phyloP scores from a whole-genome alignment of 495 filamentous ascomycete species.

The Hyphodiscus hymeniophilus region DNA sequence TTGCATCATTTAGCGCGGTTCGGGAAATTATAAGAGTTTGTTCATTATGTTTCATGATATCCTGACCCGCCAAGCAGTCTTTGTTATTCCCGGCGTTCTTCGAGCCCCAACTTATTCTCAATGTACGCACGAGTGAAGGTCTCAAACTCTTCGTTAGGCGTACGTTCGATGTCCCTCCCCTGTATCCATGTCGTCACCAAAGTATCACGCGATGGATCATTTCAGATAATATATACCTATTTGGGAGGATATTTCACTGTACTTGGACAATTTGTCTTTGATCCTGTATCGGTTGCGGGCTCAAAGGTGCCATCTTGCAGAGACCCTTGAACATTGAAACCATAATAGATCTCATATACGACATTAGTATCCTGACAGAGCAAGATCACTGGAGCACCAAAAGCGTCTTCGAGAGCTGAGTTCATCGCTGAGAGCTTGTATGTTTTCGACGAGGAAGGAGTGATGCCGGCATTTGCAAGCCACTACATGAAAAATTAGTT shows the following conservation, averaged over 20 bases:
- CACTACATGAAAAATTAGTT: constrained; percentile 26
- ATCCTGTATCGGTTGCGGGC: constrained; percentile 48
- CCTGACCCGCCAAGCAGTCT: no score
- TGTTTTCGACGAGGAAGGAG: constrained; percentile 42
- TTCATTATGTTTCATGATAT: no score
- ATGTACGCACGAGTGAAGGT: no score
- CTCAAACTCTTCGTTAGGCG: no score
- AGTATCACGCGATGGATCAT: no score
- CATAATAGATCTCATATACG: constrained; percentile 66
- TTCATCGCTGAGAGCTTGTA: constrained; percentile 51
- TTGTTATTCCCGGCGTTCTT: no score
- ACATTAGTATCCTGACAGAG: constrained; percentile 43
- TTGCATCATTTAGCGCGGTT: no score
- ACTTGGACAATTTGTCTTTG: constrained; percentile 52
- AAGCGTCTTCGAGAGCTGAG: constrained; percentile 40
- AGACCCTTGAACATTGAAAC: constrained; percentile 56
- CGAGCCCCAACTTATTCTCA: no score
- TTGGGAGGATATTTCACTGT: constrained; percentile 58
- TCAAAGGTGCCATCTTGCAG: constrained; percentile 56
- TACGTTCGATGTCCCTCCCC: no score
- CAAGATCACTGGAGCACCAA: constrained; percentile 50
- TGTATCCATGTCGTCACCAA: no score
- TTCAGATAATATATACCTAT: no score
- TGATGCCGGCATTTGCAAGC: constrained; percentile 48
- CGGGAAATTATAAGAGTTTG: no score